These are phyloP conservation scores for Hortiboletus campestris DNA, from an alignment of 768 basidiomycete species.

Conservation along the genomic window DNA sequence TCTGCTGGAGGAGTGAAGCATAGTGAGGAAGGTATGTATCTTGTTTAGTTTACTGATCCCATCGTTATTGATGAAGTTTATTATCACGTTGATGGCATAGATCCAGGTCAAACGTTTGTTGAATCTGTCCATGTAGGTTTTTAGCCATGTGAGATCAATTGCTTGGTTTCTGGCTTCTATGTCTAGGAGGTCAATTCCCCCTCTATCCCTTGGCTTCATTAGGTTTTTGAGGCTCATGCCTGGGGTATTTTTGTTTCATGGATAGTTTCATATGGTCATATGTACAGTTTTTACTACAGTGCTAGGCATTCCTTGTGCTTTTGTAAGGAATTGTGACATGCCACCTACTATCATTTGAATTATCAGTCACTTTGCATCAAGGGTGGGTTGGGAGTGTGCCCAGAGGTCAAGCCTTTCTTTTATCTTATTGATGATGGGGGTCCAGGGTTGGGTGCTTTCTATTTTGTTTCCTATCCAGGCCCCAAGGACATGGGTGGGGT, in stretches of 20 bases:
- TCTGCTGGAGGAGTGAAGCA: not conserved
- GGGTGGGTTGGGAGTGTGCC: constrained; percentile 15
- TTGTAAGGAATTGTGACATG: constrained; percentile 30
- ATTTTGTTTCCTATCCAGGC: constrained; percentile 27
- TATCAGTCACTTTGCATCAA: constrained; percentile 12
- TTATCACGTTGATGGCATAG: fast-evolving
- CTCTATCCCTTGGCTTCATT: not conserved
- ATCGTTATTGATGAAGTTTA: not conserved
- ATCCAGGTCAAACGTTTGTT: not conserved
- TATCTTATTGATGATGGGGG: constrained; percentile 20
- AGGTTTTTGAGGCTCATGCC: not conserved
- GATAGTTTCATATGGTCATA: constrained; percentile 15
- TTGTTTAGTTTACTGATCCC: not conserved
- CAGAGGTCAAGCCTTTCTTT: constrained; percentile 6
- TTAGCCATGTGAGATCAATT: not conserved
- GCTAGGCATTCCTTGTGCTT: constrained; percentile 32
- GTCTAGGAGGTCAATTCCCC: constrained; percentile 10
- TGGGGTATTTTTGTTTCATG: constrained; percentile 5
- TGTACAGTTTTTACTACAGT: constrained; percentile 7
- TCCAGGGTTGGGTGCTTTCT: constrained; percentile 11
- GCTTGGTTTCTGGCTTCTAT: not conserved
- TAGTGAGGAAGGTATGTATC: not conserved
- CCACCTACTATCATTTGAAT: constrained; percentile 17
- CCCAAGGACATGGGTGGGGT: constrained; percentile 7
- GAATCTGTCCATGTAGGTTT: not conserved